Percentiles rank a stretch among this genome's conserved stretches.
Conservation (phyloP, 768 basidiomycete species). For the Lentinula boryana region DNA sequence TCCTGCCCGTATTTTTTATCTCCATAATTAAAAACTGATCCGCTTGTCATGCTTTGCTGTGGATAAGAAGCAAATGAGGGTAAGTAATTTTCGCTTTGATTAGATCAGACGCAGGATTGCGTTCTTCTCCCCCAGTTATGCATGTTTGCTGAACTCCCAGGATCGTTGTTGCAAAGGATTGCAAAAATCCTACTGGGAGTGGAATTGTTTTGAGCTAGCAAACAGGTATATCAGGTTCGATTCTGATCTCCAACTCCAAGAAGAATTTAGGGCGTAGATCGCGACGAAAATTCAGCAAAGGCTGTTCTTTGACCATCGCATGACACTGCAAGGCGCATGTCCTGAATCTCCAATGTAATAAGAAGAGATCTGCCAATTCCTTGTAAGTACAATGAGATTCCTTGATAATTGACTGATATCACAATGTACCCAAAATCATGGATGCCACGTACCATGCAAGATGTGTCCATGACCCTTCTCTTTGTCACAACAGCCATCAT, state of each 20-base stretch:
- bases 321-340: background rate
- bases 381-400: background rate
- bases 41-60: background rate
- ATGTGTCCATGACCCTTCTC: background rate
- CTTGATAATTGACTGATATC: background rate
- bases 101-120: background rate
- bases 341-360: background rate
- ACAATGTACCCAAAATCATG: no score
- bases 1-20: background rate
- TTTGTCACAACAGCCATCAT: background rate
- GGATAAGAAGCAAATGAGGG: background rate
- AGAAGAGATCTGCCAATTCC: background rate
- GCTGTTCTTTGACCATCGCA: background rate
- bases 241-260: background rate
- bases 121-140: no score
- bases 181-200: no score
- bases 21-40: constrained; percentile 6
- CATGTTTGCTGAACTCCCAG: no score
- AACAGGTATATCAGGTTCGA: background rate
- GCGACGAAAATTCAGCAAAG: background rate
- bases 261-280: background rate
- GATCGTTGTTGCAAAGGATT: no score
- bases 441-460: background rate
- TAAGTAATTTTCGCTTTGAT: background rate
- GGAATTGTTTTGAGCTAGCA: background rate